phyloP scores from a whole-genome alignment of 129 eudicot genomes.

The Pittosporum tobira region DNA sequence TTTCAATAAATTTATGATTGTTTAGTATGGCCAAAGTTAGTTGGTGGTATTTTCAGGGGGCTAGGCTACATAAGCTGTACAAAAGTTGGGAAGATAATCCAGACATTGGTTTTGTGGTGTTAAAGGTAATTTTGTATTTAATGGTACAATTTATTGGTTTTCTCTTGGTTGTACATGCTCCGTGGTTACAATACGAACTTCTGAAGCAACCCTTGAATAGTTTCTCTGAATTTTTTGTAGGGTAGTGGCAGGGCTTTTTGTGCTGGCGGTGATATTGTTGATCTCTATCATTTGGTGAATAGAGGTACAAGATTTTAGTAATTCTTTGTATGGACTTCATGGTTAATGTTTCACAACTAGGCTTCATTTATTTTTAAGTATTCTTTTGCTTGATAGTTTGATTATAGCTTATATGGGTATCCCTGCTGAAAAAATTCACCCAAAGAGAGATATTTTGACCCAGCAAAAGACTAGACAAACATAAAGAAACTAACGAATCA shows the following conservation, averaged over 20 bases:
- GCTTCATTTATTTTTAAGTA: not conserved
- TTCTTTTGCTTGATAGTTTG: not conserved
- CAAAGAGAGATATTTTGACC: no score
- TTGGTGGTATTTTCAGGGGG: conserved; percentile 30
- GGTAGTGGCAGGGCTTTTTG: conserved; percentile 78
- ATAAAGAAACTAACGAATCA: no score
- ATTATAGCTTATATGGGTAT: no score
- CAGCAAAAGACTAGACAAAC: no score
- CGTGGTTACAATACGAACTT: not conserved
- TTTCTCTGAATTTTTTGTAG: conserved; percentile 32
- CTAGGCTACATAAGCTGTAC: conserved; percentile 52
- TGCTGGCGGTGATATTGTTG: conserved; percentile 81
- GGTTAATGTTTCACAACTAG: not conserved
- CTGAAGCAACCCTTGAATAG: conserved; percentile 4
- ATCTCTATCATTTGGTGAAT: conserved; percentile 29
- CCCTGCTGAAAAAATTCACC: no score
- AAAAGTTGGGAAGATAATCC: conserved; percentile 68
- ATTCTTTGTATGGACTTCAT: not conserved
- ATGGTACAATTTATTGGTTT: conserved; percentile 1
- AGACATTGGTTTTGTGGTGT: conserved; percentile 56
- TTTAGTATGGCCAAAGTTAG: no score
- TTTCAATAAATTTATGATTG: no score
- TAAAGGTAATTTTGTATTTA: conserved; percentile 47
- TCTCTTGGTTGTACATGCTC: not conserved
- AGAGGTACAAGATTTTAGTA: conserved; percentile 28